A percentile compares a stretch with the other conserved stretches of the same genome.
phyloP scores from a whole-genome alignment of 1,139 yeast species.

The Nakaseomyces bracarensis region DNA sequence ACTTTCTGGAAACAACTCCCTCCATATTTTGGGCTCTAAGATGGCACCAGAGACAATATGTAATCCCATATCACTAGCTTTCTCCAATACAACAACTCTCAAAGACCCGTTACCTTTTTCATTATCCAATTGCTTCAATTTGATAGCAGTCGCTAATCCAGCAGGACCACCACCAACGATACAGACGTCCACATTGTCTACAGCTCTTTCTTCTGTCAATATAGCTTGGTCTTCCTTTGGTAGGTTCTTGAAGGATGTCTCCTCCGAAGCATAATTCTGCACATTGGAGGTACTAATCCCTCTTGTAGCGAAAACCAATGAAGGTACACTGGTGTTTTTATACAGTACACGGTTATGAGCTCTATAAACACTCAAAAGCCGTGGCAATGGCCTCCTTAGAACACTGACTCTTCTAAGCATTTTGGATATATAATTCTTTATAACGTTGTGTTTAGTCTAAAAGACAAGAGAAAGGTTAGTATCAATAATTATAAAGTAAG shows the following conservation, averaged over 20 bases:
- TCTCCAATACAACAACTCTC: slow-evolving; percentile 82
- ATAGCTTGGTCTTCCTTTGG: slow-evolving; percentile 38
- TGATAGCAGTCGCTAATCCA: slow-evolving; percentile 89
- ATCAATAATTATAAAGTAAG: no score
- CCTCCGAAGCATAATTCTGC: slow-evolving; percentile 25
- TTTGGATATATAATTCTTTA: no score
- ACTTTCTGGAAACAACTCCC: slow-evolving; percentile 76
- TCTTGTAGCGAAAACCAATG: neutral
- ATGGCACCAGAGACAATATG: slow-evolving; percentile 94
- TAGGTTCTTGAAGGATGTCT: slow-evolving; percentile 8
- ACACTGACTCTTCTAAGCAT: neutral
- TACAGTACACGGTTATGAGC: neutral
- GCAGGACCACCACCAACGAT: slow-evolving; percentile 99
- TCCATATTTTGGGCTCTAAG: slow-evolving; percentile 76
- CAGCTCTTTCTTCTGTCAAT: slow-evolving; percentile 57
- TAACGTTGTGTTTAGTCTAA: no score
- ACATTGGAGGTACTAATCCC: neutral
- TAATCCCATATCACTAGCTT: slow-evolving; percentile 85
- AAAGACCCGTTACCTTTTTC: slow-evolving; percentile 56
- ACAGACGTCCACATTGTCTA: slow-evolving; percentile 83
- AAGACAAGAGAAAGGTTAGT: no score
- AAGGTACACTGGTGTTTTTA: no score
- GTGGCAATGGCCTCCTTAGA: neutral
- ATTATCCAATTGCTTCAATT: slow-evolving; percentile 72
- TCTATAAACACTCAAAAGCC: neutral